Evolutionary conservation across 495 filamentous ascomycete genomes (phyloP), one percentile per base, ranked within the genome.

Genomic region (Pseudoneurospora amorphoporcata): DNA sequence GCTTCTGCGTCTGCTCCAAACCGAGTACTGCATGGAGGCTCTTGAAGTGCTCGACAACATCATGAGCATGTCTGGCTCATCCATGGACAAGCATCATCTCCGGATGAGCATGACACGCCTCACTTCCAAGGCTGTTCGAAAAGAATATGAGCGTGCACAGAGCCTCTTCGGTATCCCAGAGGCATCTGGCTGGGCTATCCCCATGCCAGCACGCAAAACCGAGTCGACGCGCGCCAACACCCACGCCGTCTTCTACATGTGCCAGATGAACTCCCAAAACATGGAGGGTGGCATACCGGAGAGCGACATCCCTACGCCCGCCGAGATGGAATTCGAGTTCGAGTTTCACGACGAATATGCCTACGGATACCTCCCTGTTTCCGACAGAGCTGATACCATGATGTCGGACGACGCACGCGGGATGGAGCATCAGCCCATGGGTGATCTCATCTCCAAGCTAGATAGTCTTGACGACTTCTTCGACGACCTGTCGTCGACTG

Each of bases 101-200:
- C 89, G 95, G 32, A 99, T 98, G 95, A 97, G 93, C 81, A 97
- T 98, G 92, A 93, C 92, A 8, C 87, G 90, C 43, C 89, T 88
- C 32, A 92, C 91, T 23, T 94, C 93, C 2, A 91, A 92, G 74
- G 90, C 91, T 0, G 90, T 94, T 68, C 89, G 92, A 47, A 98
- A 98, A 77, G 93, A 97, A 79, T 98, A 97, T 77, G 95, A 97
- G 76, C 90, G 91, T 39, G 96, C 93, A 6, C 90, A 97, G 77
- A 97, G 93, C 78, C 83, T 99, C 29, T 99, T 98, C 79, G 95
- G 95, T 68, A 98, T 99, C 72, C 95, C 95, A 2, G 94, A 98
- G 78, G 92, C 93, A 37, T 94, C 92, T 3, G 95, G 95, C 8
- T 99, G 95, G 95, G 94, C 96, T 1, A 92, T 99, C 41, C 95